Evolutionary conservation across 164 flowering plant genomes (phyloP).

Genomic region (Tetrastigma voinierianum): DNA sequence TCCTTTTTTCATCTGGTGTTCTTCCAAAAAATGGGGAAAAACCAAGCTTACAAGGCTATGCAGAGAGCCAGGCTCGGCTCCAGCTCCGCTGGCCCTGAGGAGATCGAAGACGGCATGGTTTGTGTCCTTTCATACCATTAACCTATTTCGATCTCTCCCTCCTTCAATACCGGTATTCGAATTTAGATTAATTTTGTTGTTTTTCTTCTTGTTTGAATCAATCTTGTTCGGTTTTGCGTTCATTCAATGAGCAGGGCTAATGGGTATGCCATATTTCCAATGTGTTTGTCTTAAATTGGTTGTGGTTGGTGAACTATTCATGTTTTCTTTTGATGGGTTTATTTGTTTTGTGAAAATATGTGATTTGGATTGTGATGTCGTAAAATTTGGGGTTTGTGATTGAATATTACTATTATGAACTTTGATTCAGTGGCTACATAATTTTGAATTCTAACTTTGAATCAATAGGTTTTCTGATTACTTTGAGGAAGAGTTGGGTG

Average conservation of each 20-base stretch:
- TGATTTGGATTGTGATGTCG: background rate
- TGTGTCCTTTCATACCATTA: conserved; percentile 83
- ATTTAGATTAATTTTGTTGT: background rate
- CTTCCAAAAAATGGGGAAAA: conserved; percentile 75
- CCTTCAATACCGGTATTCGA: too few relatives aligned
- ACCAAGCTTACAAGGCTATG: conserved; percentile 99
- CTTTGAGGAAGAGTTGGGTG: too few relatives aligned
- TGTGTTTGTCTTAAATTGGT: background rate
- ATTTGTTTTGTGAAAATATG: background rate
- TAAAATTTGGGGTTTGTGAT: too few relatives aligned
- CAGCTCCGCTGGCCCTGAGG: conserved; percentile 75
- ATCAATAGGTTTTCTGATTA: too few relatives aligned
- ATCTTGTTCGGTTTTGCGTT: background rate
- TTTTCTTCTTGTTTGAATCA: background rate
- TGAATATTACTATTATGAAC: too few relatives aligned
- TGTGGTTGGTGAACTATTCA: background rate
- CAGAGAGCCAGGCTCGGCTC: conserved; percentile 85
- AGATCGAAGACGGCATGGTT: conserved; percentile 98
- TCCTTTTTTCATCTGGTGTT: conserved; percentile 24
- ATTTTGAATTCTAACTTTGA: too few relatives aligned
- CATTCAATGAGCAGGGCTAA: background rate
- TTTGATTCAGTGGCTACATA: too few relatives aligned
- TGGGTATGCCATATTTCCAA: background rate
- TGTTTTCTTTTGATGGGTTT: background rate
- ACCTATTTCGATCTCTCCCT: background rate